A percentile compares a stretch with the other conserved stretches of the same genome.
Evolutionary conservation across 805 yeast species (phyloP).

Genomic region (Wickerhamiella sergipiensis): DNA sequence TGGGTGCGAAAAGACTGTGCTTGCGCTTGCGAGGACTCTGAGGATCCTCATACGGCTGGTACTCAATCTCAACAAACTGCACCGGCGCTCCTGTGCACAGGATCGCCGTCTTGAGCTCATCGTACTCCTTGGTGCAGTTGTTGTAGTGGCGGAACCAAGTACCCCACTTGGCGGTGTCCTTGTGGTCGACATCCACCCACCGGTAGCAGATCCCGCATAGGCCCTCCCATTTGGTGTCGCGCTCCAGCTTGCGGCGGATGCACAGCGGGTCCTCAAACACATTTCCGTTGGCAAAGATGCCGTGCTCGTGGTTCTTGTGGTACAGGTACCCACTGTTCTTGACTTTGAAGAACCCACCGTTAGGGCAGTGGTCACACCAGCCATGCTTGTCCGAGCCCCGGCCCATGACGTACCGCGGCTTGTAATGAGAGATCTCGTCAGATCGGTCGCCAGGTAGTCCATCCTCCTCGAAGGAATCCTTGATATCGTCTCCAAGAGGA

Average conservation of each 20-base stretch:
- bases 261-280: conserved; percentile 18
- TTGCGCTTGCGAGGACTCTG: neutral
- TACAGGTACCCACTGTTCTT: conserved; percentile 17
- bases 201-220: conserved; percentile 19
- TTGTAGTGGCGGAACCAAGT: conserved; percentile 20
- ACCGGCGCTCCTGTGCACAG: conserved; percentile 16
- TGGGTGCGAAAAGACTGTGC: neutral
- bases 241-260: conserved; percentile 13
- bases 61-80: conserved; percentile 13
- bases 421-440: conserved; percentile 9
- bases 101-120: conserved; percentile 13
- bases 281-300: conserved; percentile 16
- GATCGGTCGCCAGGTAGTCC: neutral
- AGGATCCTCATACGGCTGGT: conserved; percentile 4
- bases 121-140: conserved; percentile 17
- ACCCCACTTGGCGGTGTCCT: conserved; percentile 14
- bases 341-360: conserved; percentile 12
- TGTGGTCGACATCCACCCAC: conserved; percentile 19
- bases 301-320: conserved; percentile 19
- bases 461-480: neutral
- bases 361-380: conserved; percentile 16
- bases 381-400: conserved; percentile 12
- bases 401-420: conserved; percentile 14
- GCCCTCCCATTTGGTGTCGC: conserved; percentile 17
- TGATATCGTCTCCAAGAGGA: neutral